Conservation (phyloP, 1,284 basidiomycete genomes). For the Sporisorium sorghi region DNA sequence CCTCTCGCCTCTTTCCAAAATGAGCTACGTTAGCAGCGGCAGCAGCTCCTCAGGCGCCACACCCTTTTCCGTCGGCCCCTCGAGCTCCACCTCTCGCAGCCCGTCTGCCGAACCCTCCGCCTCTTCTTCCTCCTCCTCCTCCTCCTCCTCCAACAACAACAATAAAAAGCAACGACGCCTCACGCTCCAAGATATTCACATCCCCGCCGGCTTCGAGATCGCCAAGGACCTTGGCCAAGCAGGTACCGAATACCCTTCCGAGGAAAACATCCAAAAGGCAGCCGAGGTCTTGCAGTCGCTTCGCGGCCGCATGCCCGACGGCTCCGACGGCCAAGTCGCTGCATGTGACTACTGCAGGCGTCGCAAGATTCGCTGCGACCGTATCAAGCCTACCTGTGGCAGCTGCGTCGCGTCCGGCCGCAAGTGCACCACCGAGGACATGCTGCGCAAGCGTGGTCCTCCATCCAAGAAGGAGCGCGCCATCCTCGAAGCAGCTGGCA, state of each 20-base stretch:
- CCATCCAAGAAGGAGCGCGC: constrained; percentile 52
- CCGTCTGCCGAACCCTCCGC: constrained; percentile 26
- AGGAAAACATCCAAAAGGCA: constrained; percentile 48
- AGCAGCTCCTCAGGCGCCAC: constrained; percentile 30
- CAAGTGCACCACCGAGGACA: constrained; percentile 54
- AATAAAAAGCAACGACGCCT: constrained; percentile 24
- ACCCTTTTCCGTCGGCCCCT: constrained; percentile 26
- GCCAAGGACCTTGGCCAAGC: constrained; percentile 32
- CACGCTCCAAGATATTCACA: constrained; percentile 48
- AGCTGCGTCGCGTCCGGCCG: constrained; percentile 36
- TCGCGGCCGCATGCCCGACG: constrained; percentile 48
- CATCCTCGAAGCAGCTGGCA: constrained; percentile 48
- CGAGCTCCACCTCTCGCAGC: constrained; percentile 30
- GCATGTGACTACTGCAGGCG: constrained; percentile 51
- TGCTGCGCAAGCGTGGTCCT: constrained; percentile 53
- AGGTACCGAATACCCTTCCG: constrained; percentile 37
- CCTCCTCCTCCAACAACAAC: constrained; percentile 5
- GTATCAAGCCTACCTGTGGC: constrained; percentile 52
- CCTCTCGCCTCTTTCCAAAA: not conserved
- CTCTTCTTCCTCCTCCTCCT: not conserved
- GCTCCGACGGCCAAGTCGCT: constrained; percentile 49
- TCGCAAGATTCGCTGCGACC: constrained; percentile 54
- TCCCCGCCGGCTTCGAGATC: constrained; percentile 51
- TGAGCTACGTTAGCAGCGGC: constrained; percentile 39
- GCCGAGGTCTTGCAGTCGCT: constrained; percentile 45